Conservation (phyloP, 1,284 basidiomycete genomes). For the Earliella scabrosa region DNA sequence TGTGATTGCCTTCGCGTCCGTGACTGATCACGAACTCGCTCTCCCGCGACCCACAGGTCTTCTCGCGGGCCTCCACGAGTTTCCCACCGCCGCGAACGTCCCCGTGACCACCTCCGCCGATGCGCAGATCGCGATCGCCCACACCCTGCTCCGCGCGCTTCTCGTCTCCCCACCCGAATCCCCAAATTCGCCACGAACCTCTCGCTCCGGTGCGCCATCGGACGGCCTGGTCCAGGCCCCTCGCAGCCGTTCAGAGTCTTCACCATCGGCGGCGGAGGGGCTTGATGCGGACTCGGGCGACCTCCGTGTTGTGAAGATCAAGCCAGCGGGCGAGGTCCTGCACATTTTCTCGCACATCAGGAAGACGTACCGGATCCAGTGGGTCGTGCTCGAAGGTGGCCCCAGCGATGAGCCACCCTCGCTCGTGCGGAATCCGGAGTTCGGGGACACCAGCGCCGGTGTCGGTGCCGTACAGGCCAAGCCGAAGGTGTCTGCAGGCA, state of each 20-base stretch:
- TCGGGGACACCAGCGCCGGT: neutral
- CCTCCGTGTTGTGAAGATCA: conserved; percentile 49
- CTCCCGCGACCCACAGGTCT: conserved; percentile 62
- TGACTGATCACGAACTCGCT: conserved; percentile 1
- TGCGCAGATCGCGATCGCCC: conserved; percentile 41
- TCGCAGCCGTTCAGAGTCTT: conserved; percentile 7
- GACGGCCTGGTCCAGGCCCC: conserved; percentile 14
- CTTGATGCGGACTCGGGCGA: neutral
- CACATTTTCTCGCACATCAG: conserved; percentile 93
- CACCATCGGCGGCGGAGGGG: neutral
- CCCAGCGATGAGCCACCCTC: conserved; percentile 32
- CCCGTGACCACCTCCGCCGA: conserved; percentile 36
- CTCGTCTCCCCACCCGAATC: conserved; percentile 38
- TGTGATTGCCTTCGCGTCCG: neutral
- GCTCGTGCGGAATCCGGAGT: conserved; percentile 13
- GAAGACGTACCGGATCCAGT: conserved; percentile 86
- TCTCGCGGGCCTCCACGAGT: conserved; percentile 86
- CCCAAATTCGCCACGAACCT: conserved; percentile 22
- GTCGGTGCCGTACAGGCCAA: conserved; percentile 6
- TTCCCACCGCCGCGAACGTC: conserved; percentile 67
- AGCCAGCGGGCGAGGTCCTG: conserved; percentile 64
- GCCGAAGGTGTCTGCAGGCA: conserved; percentile 17
- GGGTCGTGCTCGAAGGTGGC: conserved; percentile 67
- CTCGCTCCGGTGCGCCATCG: conserved; percentile 18
- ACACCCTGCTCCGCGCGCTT: conserved; percentile 46